Conservation (phyloP, 2,329 filamentous ascomycete species). For the Emmonsiellopsis sp. region DNA sequence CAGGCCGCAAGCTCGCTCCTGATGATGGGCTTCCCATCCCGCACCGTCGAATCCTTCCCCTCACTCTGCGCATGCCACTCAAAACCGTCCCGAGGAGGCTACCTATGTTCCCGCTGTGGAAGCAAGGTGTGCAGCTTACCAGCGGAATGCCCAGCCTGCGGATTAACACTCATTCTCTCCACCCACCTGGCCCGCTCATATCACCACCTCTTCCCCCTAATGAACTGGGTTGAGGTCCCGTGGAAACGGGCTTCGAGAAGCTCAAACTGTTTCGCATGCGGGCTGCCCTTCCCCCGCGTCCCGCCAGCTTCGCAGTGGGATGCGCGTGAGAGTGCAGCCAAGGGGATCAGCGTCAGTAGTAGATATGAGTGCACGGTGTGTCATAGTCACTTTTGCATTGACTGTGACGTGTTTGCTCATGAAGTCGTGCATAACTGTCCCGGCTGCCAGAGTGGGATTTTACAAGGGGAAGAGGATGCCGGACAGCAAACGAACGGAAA, state of each 20-base stretch:
- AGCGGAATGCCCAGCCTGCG: slow-evolving; percentile 82
- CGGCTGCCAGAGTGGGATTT: slow-evolving; percentile 56
- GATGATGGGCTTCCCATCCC: slow-evolving; percentile 96
- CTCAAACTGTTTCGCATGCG: slow-evolving; percentile 67
- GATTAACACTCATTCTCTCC: slow-evolving; percentile 84
- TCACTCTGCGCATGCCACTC: slow-evolving; percentile 90
- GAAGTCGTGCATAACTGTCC: slow-evolving; percentile 94
- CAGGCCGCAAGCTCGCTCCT: slow-evolving; percentile 51
- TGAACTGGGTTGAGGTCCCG: slow-evolving; percentile 82
- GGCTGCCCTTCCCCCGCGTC: slow-evolving; percentile 56
- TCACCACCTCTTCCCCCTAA: slow-evolving; percentile 81
- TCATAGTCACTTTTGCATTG: slow-evolving; percentile 86
- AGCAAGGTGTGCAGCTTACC: slow-evolving; percentile 85
- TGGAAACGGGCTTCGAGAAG: slow-evolving; percentile 62
- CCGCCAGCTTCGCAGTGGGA: slow-evolving; percentile 30
- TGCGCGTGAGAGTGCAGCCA: slow-evolving; percentile 20
- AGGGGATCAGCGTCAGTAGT: slow-evolving; percentile 72
- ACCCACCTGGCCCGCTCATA: slow-evolving; percentile 91
- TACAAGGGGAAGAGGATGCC: neutral
- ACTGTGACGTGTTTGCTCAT: slow-evolving; percentile 93
- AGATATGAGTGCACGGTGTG: slow-evolving; percentile 88
- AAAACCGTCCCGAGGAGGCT: slow-evolving; percentile 70
- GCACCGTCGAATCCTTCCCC: slow-evolving; percentile 61
- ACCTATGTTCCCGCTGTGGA: slow-evolving; percentile 79
- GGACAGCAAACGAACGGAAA: slow-evolving; percentile 4